Percentiles rank a stretch among this genome's conserved stretches.
Evolutionary conservation across 2,329 filamentous ascomycete genomes (phyloP).

Genomic region (Cercospora sp.): DNA sequence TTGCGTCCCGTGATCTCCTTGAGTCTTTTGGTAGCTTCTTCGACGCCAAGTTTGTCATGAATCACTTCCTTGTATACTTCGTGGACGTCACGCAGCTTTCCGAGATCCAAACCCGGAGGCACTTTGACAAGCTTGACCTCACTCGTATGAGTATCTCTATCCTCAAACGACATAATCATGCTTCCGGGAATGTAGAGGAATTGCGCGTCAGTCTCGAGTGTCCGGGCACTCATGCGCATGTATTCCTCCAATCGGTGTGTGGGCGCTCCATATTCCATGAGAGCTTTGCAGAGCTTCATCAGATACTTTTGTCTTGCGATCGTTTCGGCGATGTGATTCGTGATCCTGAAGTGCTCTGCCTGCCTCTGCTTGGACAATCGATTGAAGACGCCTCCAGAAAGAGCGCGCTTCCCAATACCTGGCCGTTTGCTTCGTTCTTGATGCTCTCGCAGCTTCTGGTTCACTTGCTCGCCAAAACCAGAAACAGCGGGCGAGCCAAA

Average conservation of each 20-base stretch:
- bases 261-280: conserved; percentile 89
- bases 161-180: conserved; percentile 92
- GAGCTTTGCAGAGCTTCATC: conserved; percentile 75
- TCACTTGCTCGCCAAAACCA: conserved; percentile 46
- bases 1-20: conserved; percentile 62
- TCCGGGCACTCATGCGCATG: conserved; percentile 84
- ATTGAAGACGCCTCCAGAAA: conserved; percentile 40
- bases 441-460: conserved; percentile 42
- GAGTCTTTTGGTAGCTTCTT: conserved; percentile 65
- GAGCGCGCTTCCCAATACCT: conserved; percentile 27
- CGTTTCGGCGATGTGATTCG: conserved; percentile 64
- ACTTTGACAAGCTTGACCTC: conserved; percentile 74
- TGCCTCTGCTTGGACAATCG: conserved; percentile 39
- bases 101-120: conserved; percentile 69
- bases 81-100: conserved; percentile 71
- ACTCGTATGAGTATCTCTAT: conserved; percentile 70
- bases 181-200: conserved; percentile 88
- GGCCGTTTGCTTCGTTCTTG: conserved; percentile 43
- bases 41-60: conserved; percentile 70
- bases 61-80: conserved; percentile 79
- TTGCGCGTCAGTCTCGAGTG: conserved; percentile 83
- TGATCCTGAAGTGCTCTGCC: conserved; percentile 58
- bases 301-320: conserved; percentile 80
- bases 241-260: conserved; percentile 91
- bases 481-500: conserved; percentile 45